Evolutionary conservation across 768 basidiomycete genomes (phyloP).

Genomic region (Albatrellus ellisii): DNA sequence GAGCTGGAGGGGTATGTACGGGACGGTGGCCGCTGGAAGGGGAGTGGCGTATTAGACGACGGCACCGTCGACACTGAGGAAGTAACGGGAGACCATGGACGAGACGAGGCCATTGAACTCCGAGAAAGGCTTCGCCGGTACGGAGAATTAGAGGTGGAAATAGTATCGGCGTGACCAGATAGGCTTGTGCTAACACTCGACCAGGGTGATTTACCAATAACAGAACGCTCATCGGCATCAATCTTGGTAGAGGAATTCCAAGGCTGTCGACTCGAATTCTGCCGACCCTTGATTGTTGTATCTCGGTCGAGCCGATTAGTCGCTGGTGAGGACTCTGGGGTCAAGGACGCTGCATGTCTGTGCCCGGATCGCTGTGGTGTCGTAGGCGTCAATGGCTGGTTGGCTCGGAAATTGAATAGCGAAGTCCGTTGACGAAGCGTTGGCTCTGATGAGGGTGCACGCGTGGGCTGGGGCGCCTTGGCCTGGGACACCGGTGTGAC

Average conservation of each 20-base stretch:
- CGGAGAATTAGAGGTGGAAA: slow-evolving; percentile 4
- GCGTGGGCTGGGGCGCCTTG: slow-evolving; percentile 25
- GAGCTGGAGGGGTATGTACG: slow-evolving; percentile 32
- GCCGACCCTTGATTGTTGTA: slow-evolving; percentile 27
- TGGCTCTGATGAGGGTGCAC: slow-evolving; percentile 44
- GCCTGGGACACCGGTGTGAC: slow-evolving; percentile 34
- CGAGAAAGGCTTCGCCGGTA: slow-evolving; percentile 12
- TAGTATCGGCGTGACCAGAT: slow-evolving; percentile 3
- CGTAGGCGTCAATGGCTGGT: slow-evolving; percentile 29
- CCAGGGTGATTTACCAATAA: slow-evolving; percentile 36
- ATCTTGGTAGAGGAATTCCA: slow-evolving; percentile 83
- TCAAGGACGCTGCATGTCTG: slow-evolving; percentile 59
- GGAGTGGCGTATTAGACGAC: slow-evolving; percentile 23
- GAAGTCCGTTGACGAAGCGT: slow-evolving; percentile 51
- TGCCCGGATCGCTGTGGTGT: slow-evolving; percentile 50
- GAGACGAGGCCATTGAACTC: slow-evolving; percentile 14
- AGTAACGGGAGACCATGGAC: slow-evolving; percentile 13
- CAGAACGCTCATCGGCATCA: slow-evolving; percentile 38
- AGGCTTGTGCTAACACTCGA: slow-evolving; percentile 24
- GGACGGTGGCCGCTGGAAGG: slow-evolving; percentile 34
- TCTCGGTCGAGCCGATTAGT: slow-evolving; percentile 23
- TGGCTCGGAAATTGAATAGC: slow-evolving; percentile 36
- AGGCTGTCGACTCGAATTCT: slow-evolving; percentile 18
- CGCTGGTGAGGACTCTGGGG: slow-evolving; percentile 53
- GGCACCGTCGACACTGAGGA: slow-evolving; percentile 12